Percentiles rank a stretch among this genome's conserved stretches.
phyloP scores from a whole-genome alignment of 2,329 filamentous ascomycete species.

The Botrytis pseudocinerea region DNA sequence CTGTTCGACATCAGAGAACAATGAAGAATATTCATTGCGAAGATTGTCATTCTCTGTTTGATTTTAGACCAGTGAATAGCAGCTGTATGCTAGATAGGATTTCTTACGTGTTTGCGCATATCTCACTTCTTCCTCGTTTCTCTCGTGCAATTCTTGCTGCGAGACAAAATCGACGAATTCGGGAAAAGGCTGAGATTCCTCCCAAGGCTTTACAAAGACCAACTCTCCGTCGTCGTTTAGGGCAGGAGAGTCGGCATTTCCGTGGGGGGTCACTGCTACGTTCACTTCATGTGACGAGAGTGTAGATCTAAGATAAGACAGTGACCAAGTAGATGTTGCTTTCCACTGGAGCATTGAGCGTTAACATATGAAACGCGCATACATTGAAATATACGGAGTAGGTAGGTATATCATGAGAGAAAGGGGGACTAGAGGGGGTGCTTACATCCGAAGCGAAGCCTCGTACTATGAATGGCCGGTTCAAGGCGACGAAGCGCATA shows the following conservation, averaged over 20 bases:
- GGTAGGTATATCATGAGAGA: not conserved
- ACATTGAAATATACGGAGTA: not conserved
- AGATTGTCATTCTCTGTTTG: conserved; percentile 75
- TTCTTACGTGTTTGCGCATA: conserved; percentile 75
- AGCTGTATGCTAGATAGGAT: not conserved
- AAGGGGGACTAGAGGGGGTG: not conserved
- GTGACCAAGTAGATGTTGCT: conserved; percentile 22
- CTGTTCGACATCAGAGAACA: conserved; percentile 63
- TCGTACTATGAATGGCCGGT: conserved; percentile 73
- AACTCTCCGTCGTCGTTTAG: conserved; percentile 40
- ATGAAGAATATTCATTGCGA: conserved; percentile 65
- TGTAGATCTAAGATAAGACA: conserved; percentile 22
- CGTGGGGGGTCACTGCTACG: conserved; percentile 30
- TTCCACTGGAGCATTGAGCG: conserved; percentile 5
- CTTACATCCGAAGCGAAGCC: conserved; percentile 52
- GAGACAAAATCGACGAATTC: conserved; percentile 63
- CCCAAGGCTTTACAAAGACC: conserved; percentile 71
- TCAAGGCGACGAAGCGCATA: conserved; percentile 72
- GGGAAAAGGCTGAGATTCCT: conserved; percentile 62
- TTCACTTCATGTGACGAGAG: conserved; percentile 21
- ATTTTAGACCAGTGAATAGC: not conserved
- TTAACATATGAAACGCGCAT: not conserved
- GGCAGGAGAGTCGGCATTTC: conserved; percentile 56
- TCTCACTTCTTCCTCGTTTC: conserved; percentile 51
- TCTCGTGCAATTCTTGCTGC: conserved; percentile 50